phyloP scores from a whole-genome alignment of 2,329 filamentous ascomycete genomes.

The Exophiala oligosperma region DNA sequence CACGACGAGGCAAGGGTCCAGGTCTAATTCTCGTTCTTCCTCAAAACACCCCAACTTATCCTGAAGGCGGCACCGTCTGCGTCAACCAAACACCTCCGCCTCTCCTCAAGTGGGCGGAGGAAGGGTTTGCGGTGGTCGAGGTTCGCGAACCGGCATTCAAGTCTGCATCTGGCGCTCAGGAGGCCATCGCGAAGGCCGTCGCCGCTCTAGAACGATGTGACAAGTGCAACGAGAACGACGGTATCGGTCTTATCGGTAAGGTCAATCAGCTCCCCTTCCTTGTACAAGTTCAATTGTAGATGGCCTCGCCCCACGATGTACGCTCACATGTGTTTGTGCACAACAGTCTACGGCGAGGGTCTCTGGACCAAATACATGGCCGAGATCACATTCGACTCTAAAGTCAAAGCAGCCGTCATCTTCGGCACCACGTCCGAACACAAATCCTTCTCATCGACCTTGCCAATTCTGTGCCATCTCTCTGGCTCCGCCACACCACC shows the following conservation, averaged over 20 bases:
- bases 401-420: slow-evolving; percentile 36
- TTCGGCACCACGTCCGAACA: slow-evolving; percentile 31
- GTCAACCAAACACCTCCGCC: slow-evolving; percentile 54
- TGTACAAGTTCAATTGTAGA: not conserved
- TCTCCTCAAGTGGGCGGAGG: slow-evolving; percentile 69
- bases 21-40: slow-evolving; percentile 50
- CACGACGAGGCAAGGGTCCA: slow-evolving; percentile 50
- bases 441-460: slow-evolving; percentile 21
- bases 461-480: slow-evolving; percentile 34
- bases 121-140: slow-evolving; percentile 64
- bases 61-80: slow-evolving; percentile 31
- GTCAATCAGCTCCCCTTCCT: not conserved
- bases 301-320: not conserved
- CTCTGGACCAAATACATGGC: slow-evolving; percentile 14
- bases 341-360: slow-evolving; percentile 27
- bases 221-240: slow-evolving; percentile 31
- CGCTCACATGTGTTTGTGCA: slow-evolving; percentile 12
- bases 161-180: not conserved
- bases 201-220: slow-evolving; percentile 25
- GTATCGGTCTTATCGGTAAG: slow-evolving; percentile 36
- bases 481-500: slow-evolving; percentile 24
- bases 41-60: slow-evolving; percentile 31
- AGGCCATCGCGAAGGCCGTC: slow-evolving; percentile 28
- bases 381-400: slow-evolving; percentile 24
- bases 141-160: slow-evolving; percentile 35